Evolutionary conservation across 441 rosid species (phyloP), one percentile per base, ranked within the genome.

Genomic region (Heliophila coronopifolia): DNA sequence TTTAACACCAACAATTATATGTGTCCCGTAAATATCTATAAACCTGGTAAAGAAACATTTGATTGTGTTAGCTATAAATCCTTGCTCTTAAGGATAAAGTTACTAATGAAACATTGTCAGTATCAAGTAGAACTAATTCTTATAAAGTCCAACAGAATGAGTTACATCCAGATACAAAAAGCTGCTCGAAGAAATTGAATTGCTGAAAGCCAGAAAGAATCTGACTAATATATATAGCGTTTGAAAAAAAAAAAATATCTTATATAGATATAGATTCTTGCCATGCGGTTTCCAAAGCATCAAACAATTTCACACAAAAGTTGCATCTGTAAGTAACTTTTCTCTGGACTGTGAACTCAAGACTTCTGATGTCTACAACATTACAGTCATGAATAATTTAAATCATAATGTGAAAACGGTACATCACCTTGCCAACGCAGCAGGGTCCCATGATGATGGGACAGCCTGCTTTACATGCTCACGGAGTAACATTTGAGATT

Each of bases 381-480:
- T n/a, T n/a, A 8, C 4, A 41, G 14, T 5, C 12, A 18, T 25
- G 17, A 13, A 48, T 1, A 7, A 32, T 18, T 30, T 9, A 33
- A 11, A n/a, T 37, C 5, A 3, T 17, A 57, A 4, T 6, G 23
- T 2, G 17, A 39, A 26, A 35, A 45, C 14, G 31, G 34, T 0
- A 65, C 9, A 68, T 76, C 70, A 87, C 98, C 92, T 85, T 49
- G 98, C 92, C 35, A 92, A 64, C 27, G 94, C 86, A 62, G 95
- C 81, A 61, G 98, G 94, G 56, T 92, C 95, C 98, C 98, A 92
- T 15, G 87, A 48, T 4, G 94, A 54, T 37, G 98, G 98, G 24
- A 87, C 95, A 11, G 91, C 87, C 58, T 74, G 76, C 73, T 80
- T 88, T 20, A 92, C 95, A 71, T 67, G 83, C 33, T 92, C 86